Evolutionary conservation across 164 flowering plant genomes (phyloP).

Genomic region (Taxillus chinensis): DNA sequence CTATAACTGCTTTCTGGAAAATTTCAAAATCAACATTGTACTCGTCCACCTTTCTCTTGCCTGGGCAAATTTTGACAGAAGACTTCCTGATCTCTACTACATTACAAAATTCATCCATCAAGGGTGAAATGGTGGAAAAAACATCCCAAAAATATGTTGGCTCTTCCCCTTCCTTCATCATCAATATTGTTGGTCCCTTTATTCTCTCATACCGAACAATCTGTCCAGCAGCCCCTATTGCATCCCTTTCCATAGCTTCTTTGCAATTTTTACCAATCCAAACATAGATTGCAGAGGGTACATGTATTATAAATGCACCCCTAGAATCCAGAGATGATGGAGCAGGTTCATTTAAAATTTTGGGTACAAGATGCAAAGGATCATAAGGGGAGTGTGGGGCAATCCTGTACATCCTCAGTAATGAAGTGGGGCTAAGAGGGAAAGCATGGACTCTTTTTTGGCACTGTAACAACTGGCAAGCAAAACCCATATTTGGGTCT

Average conservation of each 20-base stretch:
- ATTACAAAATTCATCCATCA: constrained; percentile 38
- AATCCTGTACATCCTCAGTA: constrained; percentile 63
- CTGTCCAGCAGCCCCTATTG: constrained; percentile 68
- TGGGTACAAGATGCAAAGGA: constrained; percentile 79
- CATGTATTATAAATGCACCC: constrained; percentile 70
- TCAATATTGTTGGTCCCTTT: constrained; percentile 31
- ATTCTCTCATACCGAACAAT: constrained; percentile 77
- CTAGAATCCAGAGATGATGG: constrained; percentile 65
- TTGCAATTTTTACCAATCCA: constrained; percentile 70
- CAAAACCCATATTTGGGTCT: constrained; percentile 86
- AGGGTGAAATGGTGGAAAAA: constrained; percentile 35
- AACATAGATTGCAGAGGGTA: constrained; percentile 59
- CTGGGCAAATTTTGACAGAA: constrained; percentile 22
- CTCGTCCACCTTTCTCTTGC: constrained; percentile 47
- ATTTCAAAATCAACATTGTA: constrained; percentile 68
- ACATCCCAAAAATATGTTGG: constrained; percentile 66
- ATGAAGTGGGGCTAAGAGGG: constrained; percentile 79
- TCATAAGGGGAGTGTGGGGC: constrained; percentile 83
- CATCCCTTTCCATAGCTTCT: constrained; percentile 70
- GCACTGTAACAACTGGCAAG: constrained; percentile 81
- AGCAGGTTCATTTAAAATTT: constrained; percentile 67
- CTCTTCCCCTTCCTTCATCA: constrained; percentile 62
- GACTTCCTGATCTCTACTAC: constrained; percentile 15
- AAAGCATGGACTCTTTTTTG: constrained; percentile 82
- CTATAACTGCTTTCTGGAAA: constrained; percentile 50